phyloP scores from a whole-genome alignment of 202 grass and related monocot genomes.

The Zizania palustris region DNA sequence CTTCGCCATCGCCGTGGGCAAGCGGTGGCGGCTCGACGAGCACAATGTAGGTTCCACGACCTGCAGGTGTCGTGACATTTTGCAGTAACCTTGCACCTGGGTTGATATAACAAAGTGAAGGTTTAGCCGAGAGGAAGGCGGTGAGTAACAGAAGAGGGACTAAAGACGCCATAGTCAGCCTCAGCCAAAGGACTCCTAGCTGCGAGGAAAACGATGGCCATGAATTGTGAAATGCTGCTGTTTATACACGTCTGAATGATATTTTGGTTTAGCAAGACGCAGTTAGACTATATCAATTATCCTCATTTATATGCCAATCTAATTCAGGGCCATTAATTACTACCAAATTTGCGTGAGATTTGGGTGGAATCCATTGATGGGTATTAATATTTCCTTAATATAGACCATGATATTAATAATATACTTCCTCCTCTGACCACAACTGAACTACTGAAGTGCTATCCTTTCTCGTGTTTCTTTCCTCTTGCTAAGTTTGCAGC shows the following conservation, averaged over 20 bases:
- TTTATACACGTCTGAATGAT: neutral
- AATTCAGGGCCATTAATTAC: neutral
- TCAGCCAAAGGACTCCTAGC: too few species aligned
- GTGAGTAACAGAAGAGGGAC: neutral
- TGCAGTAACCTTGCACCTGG: neutral
- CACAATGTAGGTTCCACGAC: neutral
- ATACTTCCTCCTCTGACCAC: neutral
- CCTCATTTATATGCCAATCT: neutral
- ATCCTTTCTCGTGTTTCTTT: neutral
- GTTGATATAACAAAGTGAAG: neutral
- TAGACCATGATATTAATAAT: too few species aligned
- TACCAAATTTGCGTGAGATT: neutral
- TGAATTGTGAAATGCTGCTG: neutral
- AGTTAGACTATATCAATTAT: neutral
- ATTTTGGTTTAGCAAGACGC: neutral
- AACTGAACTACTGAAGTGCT: neutral
- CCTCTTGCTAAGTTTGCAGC: neutral
- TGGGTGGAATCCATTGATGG: neutral
- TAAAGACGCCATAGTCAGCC: neutral
- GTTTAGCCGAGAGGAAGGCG: neutral
- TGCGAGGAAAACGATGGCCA: neutral
- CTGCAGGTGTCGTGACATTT: neutral
- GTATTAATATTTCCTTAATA: neutral
- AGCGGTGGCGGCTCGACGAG: conserved; percentile 2
- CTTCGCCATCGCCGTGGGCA: neutral